Base-by-base conservation (phyloP, 75 land plant species). In the Pinus tabuliformis region DNA sequence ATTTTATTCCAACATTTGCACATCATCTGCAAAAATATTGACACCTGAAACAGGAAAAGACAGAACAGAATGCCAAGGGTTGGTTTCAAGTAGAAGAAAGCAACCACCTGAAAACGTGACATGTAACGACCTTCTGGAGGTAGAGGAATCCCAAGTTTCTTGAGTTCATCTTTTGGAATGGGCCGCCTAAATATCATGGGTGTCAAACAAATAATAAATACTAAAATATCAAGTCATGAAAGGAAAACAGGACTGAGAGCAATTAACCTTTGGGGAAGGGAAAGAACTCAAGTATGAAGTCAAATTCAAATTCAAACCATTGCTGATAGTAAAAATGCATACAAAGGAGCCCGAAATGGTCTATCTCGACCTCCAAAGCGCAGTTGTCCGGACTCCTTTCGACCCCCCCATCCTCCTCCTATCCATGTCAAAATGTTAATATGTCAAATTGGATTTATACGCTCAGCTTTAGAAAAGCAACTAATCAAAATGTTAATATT, bases 351-450 rank as follows among this genome's bases (percentile, higher is more conserved):
- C 36, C 95, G 86, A 81, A 96, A 97, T 74, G 99, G 98, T 56
- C 98, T 91, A 62, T 94, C 99, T 56, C 99, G 87, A 30, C 99
- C 99, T 58, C 99, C 99, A 90, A 95, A 97, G 14, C 99, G 91
- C 58, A 97, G 91, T 60, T 97, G 99, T n/a, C 99, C 99, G 33
- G 98, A 97, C 72, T 97, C 99, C 68, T 97, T 97, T 70, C 79
- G 88, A 16, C 99, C 99, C n/a, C 99, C 98, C 63, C 94, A 88
- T 42, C 99, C 99, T 16, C 99, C 99, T 74, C 99, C 99, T 94
- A 74, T 28, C 18, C 52, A 77, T 36, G 14, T 28, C 12, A 59
- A 59, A 75, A 58, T 36, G 39, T 33, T 14, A 58, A 2, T 17
- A 30, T 73, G 49, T 54, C 37, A 30, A 30, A 82, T 54, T 22